Conservation (phyloP, 306 rosid genomes). For the Cucurbita moschata region DNA sequence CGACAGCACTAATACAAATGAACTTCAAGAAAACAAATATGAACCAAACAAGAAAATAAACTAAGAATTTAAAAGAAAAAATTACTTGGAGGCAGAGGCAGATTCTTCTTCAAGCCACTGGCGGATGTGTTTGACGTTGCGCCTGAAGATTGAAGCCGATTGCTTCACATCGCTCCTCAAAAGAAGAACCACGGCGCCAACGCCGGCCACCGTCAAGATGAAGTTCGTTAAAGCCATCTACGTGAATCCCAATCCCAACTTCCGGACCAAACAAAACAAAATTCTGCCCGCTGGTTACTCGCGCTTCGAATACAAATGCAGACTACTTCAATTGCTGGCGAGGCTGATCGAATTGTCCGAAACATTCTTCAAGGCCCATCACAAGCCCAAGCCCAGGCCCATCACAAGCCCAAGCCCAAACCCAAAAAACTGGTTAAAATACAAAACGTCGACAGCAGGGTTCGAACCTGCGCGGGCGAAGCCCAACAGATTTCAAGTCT, state of each 20-base stretch:
- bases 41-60: not conserved
- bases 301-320: not conserved
- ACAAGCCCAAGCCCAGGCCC: too few relatives aligned
- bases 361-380: not conserved
- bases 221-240: conserved; percentile 36
- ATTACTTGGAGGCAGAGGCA: conserved; percentile 23
- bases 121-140: conserved; percentile 35
- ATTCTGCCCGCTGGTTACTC: not conserved
- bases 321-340: not conserved
- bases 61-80: not conserved
- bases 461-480: conserved; percentile 9
- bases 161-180: conserved; percentile 33
- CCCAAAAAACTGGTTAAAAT: too few relatives aligned
- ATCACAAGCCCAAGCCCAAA: not conserved
- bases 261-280: not conserved
- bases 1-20: not conserved
- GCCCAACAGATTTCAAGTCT: conserved; percentile 10
- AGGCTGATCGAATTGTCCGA: not conserved
- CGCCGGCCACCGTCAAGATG: conserved; percentile 40
- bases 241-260: not conserved
- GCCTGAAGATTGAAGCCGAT: conserved; percentile 28
- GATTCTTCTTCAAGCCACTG: conserved; percentile 42
- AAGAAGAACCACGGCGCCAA: conserved; percentile 30
- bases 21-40: not conserved
- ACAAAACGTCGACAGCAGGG: not conserved